phyloP scores from a whole-genome alignment of 495 filamentous ascomycete genomes.

The Hypoxylon rickii region DNA sequence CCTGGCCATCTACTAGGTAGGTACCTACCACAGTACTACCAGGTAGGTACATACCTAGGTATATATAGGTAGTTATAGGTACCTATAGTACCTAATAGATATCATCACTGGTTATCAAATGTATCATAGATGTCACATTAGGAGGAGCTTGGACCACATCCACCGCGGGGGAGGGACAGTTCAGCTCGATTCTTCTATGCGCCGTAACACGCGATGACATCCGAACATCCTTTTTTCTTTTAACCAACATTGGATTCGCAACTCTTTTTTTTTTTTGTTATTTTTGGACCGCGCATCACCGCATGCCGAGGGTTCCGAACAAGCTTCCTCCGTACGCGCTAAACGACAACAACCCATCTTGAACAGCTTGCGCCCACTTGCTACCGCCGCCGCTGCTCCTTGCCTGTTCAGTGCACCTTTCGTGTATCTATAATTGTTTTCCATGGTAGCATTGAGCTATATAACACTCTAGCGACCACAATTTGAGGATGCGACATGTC shows the following conservation, averaged over 20 bases:
- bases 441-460: no score
- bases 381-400: no score
- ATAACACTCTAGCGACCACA: not conserved
- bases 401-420: no score
- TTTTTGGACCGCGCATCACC: not conserved
- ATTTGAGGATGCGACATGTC: conserved; percentile 63
- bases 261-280: not conserved
- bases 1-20: no score
- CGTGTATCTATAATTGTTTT: not conserved
- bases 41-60: not conserved
- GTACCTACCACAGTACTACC: no score
- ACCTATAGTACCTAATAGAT: no score
- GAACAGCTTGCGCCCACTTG: no score
- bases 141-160: not conserved
- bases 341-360: no score
- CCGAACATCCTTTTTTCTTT: no score
- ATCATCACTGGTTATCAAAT: not conserved
- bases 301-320: not conserved
- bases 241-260: not conserved
- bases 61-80: not conserved
- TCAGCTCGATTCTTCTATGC: not conserved
- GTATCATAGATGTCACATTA: not conserved
- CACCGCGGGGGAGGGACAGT: not conserved
- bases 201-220: no score
- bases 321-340: not conserved